Percentiles rank a stretch among this genome's conserved stretches.
Conservation (phyloP, 768 basidiomycete genomes). For the Postia placenta region DNA sequence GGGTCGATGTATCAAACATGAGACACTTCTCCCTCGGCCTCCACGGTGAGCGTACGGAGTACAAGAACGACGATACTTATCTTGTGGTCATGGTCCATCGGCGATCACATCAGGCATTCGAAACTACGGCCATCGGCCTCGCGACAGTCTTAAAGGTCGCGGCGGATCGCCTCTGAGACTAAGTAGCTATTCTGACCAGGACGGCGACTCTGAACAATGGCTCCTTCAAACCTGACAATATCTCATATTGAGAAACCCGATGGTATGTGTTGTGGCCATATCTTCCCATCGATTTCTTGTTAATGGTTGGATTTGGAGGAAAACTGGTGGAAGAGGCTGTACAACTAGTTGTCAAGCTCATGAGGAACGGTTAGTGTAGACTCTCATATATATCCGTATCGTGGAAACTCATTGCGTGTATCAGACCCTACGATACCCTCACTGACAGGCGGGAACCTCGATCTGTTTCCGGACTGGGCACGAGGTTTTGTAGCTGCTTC, state of each 20-base stretch:
- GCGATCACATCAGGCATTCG: too few relatives aligned
- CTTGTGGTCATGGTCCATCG: too few relatives aligned
- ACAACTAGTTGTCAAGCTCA: not conserved
- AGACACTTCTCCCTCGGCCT: too few relatives aligned
- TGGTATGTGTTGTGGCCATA: not conserved
- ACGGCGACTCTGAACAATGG: too few relatives aligned
- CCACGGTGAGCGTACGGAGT: too few relatives aligned
- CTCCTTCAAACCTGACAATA: not conserved
- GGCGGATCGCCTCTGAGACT: too few relatives aligned
- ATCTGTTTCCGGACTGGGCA: not conserved
- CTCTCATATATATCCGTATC: too few relatives aligned
- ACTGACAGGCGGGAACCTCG: slow-evolving; percentile 3
- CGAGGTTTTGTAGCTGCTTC: not conserved
- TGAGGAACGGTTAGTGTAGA: not conserved
- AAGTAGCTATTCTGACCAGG: too few relatives aligned
- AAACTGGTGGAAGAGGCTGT: not conserved
- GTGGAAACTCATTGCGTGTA: not conserved
- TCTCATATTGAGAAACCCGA: not conserved
- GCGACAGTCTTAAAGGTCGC: too few relatives aligned
- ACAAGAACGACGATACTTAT: too few relatives aligned
- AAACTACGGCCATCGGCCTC: too few relatives aligned
- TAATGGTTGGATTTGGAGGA: not conserved
- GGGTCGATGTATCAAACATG: too few relatives aligned
- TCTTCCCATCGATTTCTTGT: not conserved
- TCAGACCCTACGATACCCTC: slow-evolving; percentile 3